A percentile compares a stretch with the other conserved stretches of the same genome.
Evolutionary conservation across 129 eudicot genomes (phyloP).

Genomic region (Flaveria linearis): DNA sequence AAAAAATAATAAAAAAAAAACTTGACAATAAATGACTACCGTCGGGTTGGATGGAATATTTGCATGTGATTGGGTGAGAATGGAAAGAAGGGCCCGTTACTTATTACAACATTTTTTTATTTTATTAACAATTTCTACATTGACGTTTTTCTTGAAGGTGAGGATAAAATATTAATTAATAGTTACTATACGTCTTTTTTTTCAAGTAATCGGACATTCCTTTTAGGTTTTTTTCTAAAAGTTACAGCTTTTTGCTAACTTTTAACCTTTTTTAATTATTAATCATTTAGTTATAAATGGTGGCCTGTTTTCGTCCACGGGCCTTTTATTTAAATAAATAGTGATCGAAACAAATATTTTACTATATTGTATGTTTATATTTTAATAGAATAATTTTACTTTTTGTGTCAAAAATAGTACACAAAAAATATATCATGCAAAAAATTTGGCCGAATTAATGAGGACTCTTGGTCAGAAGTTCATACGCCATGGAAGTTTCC

Average conservation of each 20-base stretch:
- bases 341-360: not conserved
- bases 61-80: slow-evolving; percentile 32
- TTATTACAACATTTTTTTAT: too few relatives aligned
- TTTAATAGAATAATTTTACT: not conserved
- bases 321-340: not conserved
- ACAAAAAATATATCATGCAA: not conserved
- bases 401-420: not conserved
- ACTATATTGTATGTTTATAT: not conserved
- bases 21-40: slow-evolving; percentile 10
- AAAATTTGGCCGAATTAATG: not conserved
- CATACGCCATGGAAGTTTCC: slow-evolving; percentile 5
- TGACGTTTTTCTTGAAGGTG: slow-evolving; percentile 14
- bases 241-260: not conserved
- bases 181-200: not conserved
- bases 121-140: not conserved
- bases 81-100: slow-evolving; percentile 19
- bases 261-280: not conserved
- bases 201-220: not conserved
- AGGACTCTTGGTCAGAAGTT: not conserved
- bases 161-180: slow-evolving; percentile 8
- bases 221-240: not conserved
- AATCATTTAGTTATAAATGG: not conserved
- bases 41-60: slow-evolving; percentile 34
- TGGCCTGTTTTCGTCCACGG: slow-evolving; percentile 2
- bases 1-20: not conserved